phyloP scores from a whole-genome alignment of 257 asterid species.

The Buddleja alternifolia region DNA sequence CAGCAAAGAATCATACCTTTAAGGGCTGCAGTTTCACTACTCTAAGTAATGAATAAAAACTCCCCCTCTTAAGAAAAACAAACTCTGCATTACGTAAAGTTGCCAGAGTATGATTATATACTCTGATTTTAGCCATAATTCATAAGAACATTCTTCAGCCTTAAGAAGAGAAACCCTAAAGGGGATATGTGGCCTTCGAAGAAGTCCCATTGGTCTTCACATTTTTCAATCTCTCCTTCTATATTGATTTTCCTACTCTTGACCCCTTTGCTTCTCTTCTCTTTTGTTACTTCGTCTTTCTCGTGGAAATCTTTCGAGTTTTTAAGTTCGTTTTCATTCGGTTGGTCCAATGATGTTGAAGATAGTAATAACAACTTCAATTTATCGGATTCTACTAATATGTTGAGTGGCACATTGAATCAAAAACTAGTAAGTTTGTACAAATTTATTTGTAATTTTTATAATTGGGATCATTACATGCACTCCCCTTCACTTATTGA shows the following conservation, averaged over 20 bases:
- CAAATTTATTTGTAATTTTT: not conserved
- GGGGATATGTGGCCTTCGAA: constrained; percentile 36
- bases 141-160: constrained; percentile 6
- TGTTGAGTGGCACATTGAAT: constrained; percentile 11
- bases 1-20: constrained; percentile 48
- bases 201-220: constrained; percentile 39
- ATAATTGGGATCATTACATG: too few species aligned
- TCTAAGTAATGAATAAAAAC: constrained; percentile 36
- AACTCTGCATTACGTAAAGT: constrained; percentile 9
- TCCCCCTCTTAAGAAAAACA: not conserved
- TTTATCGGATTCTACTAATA: constrained; percentile 18
- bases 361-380: not conserved
- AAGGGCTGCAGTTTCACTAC: constrained; percentile 25
- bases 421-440: constrained; percentile 30
- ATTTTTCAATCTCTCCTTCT: constrained; percentile 39
- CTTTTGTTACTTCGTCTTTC: constrained; percentile 31
- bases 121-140: not conserved
- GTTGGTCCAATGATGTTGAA: not conserved
- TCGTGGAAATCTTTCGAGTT: constrained; percentile 36
- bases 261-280: constrained; percentile 42
- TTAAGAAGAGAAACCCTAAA: not conserved
- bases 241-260: constrained; percentile 36
- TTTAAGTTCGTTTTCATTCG: constrained; percentile 28
- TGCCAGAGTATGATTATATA: not conserved
- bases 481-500: too few species aligned